Conservation (phyloP, 1,284 basidiomycete genomes). For the Puccinia polysora region DNA sequence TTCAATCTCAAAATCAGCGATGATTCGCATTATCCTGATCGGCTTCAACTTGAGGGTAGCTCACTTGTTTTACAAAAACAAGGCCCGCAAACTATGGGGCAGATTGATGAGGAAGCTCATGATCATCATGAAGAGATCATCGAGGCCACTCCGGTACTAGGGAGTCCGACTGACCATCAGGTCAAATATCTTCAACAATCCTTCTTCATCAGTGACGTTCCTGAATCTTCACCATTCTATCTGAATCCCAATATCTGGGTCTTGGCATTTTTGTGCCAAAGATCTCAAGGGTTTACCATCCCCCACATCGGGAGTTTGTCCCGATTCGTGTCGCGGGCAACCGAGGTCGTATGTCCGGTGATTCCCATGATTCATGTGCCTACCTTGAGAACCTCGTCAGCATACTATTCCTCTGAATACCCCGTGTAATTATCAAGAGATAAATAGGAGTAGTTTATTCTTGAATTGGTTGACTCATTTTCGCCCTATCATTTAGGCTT, state of each 20-base stretch:
- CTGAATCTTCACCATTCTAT: constrained; percentile 2
- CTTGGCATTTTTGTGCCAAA: constrained; percentile 26
- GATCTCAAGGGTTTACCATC: constrained; percentile 20
- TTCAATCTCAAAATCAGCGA: neutral
- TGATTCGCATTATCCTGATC: too few relatives aligned
- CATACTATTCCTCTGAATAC: neutral
- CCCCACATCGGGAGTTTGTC: constrained; percentile 22
- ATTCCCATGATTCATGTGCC: constrained; percentile 41
- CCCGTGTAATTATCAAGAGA: neutral
- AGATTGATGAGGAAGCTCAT: neutral
- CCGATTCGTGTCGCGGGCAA: neutral
- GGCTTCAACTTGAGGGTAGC: too few relatives aligned
- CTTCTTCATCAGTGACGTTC: constrained; percentile 30
- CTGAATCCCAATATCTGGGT: constrained; percentile 21
- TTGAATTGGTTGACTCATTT: neutral
- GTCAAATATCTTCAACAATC: constrained; percentile 1
- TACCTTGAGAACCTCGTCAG: constrained; percentile 18
- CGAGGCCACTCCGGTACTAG: neutral
- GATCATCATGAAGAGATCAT: neutral
- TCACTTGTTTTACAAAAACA: too few relatives aligned
- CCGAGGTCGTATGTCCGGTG: constrained; percentile 19
- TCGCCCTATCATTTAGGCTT: neutral
- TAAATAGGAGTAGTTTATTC: neutral
- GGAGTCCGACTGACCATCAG: neutral
- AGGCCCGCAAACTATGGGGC: too few relatives aligned